Evolutionary conservation across 2,329 filamentous ascomycete species (phyloP).

Genomic region (Sphaerulina musiva): DNA sequence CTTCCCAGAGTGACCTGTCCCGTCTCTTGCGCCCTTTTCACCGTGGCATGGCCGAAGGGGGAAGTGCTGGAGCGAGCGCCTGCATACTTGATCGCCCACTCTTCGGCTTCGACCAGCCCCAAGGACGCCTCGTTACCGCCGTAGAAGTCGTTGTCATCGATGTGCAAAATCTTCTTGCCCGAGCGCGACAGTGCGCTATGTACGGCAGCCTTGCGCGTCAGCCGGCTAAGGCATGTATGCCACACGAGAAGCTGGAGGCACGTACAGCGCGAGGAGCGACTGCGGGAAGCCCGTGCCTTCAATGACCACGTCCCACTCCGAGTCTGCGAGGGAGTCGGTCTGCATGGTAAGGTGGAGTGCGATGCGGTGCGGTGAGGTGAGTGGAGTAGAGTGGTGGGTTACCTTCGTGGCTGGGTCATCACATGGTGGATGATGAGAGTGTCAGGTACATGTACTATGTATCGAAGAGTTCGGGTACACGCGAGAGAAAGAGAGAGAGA

Average conservation of each 20-base stretch:
- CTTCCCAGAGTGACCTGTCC: slow-evolving; percentile 41
- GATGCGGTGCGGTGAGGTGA: not conserved
- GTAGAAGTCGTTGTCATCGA: slow-evolving; percentile 84
- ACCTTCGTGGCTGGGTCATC: not conserved
- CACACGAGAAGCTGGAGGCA: slow-evolving; percentile 18
- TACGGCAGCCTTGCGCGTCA: slow-evolving; percentile 53
- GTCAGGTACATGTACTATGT: not conserved
- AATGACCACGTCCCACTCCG: slow-evolving; percentile 49
- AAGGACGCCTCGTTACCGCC: slow-evolving; percentile 80
- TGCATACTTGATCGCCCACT: slow-evolving; percentile 55
- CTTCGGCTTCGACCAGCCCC: slow-evolving; percentile 71
- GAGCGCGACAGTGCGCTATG: slow-evolving; percentile 84
- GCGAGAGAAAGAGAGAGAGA: not conserved
- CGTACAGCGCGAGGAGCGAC: slow-evolving; percentile 50
- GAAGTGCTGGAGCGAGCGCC: not conserved
- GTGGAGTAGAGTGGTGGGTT: too few relatives aligned
- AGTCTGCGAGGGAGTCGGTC: slow-evolving; percentile 47
- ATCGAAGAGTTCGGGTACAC: not conserved
- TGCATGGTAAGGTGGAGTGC: slow-evolving; percentile 1
- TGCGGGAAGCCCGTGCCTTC: slow-evolving; percentile 48
- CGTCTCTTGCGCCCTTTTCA: slow-evolving; percentile 30
- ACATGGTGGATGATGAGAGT: not conserved
- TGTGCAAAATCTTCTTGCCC: slow-evolving; percentile 81
- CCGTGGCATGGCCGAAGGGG: slow-evolving; percentile 30
- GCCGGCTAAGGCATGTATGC: slow-evolving; percentile 47